phyloP scores from a whole-genome alignment of 2,329 filamentous ascomycete species.

The Phyllosticta citribraziliensis region DNA sequence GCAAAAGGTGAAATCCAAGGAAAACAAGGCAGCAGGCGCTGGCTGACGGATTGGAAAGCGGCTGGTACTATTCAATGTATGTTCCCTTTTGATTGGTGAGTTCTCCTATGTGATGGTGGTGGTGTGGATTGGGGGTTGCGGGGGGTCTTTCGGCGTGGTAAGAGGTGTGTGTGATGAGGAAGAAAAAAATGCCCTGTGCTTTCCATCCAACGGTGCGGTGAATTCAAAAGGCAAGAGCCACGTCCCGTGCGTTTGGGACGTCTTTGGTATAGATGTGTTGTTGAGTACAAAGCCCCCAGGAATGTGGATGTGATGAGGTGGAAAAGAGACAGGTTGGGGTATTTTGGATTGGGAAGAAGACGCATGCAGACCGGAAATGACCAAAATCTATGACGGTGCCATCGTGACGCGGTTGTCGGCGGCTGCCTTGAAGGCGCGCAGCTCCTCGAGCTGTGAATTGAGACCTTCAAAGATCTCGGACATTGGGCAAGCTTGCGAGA shows the following conservation, averaged over 20 bases:
- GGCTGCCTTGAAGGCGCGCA: slow-evolving; percentile 48
- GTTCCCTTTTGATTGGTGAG: background rate
- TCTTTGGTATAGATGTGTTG: background rate
- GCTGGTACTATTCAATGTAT: background rate
- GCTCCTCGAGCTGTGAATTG: slow-evolving; percentile 51
- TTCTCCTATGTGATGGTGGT: background rate
- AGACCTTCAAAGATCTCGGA: slow-evolving; percentile 56
- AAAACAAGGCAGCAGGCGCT: background rate
- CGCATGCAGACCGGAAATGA: background rate
- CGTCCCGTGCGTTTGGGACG: background rate
- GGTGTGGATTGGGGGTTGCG: no score
- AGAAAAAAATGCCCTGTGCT: background rate
- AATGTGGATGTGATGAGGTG: background rate
- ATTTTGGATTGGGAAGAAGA: background rate
- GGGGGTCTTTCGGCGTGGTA: background rate
- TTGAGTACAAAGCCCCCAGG: background rate
- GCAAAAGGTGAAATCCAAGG: background rate
- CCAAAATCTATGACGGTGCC: slow-evolving; percentile 8
- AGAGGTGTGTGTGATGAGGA: background rate
- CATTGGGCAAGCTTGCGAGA: slow-evolving; percentile 72
- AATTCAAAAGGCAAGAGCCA: no score
- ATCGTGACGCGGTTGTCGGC: slow-evolving; percentile 11
- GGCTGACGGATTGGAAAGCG: background rate
- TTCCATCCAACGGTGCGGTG: background rate
- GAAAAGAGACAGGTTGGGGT: background rate